phyloP scores from a whole-genome alignment of 163 green algal species.

The Chlorella variabilis region DNA sequence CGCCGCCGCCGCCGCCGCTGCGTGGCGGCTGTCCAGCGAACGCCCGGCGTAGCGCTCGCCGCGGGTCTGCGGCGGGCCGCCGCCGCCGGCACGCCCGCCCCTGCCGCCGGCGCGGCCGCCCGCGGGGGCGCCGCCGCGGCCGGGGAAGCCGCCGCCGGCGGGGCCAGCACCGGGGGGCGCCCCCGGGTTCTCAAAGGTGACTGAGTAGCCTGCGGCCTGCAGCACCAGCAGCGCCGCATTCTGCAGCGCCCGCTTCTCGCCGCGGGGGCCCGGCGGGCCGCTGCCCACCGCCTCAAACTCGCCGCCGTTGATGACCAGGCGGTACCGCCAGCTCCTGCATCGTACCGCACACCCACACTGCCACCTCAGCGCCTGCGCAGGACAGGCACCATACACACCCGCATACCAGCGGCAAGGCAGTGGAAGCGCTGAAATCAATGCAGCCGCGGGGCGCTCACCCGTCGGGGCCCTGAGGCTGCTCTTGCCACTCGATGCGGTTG shows the following conservation, averaged over 20 bases:
- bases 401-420: too few relatives aligned
- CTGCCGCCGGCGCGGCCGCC: background rate
- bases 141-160: background rate
- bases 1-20: slow-evolving; percentile 4
- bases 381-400: too few relatives aligned
- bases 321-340: background rate
- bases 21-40: slow-evolving; percentile 17
- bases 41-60: background rate
- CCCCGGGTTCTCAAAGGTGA: background rate
- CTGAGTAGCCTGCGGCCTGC: slow-evolving; percentile 22
- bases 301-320: slow-evolving; percentile 34
- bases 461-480: background rate
- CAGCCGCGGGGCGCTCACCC: background rate
- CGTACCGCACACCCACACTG: background rate
- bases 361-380: background rate
- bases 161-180: background rate
- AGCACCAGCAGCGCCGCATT: slow-evolving; percentile 39
- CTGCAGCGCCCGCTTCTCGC: slow-evolving; percentile 32
- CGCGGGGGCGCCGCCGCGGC: background rate
- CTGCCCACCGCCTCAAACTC: slow-evolving; percentile 21
- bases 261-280: background rate
- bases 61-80: background rate
- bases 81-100: background rate
- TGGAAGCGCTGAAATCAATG: too few relatives aligned
- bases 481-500: slow-evolving; percentile 22